Conservation (phyloP, 257 asterid genomes). For the Catharanthus roseus region DNA sequence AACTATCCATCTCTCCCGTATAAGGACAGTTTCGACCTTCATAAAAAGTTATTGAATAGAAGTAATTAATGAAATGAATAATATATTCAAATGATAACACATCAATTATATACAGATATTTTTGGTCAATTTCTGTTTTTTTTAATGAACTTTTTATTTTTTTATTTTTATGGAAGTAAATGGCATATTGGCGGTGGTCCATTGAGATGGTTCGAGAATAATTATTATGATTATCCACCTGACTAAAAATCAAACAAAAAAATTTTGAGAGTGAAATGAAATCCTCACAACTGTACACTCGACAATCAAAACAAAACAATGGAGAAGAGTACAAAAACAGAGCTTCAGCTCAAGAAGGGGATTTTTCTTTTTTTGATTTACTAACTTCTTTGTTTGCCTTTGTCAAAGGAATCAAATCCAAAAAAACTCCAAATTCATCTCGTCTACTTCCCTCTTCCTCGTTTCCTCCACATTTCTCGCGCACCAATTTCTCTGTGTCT, state of each 20-base stretch:
- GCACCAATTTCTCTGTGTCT: constrained; percentile 23
- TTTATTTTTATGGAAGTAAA: too few relatives aligned
- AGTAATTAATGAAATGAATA: too few relatives aligned
- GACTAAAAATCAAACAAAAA: not conserved
- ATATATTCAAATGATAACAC: too few relatives aligned
- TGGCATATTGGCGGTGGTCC: too few relatives aligned
- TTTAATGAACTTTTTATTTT: too few relatives aligned
- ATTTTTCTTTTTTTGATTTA: not conserved
- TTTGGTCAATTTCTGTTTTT: too few relatives aligned
- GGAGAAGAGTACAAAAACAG: not conserved
- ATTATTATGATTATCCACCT: not conserved
- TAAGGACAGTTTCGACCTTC: too few relatives aligned
- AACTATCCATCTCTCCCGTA: too few relatives aligned
- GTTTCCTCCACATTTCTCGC: constrained; percentile 31
- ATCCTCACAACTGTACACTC: not conserved
- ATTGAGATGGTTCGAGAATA: too few relatives aligned
- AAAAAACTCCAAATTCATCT: constrained; percentile 23
- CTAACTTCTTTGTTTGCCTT: constrained; percentile 8
- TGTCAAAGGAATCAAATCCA: constrained; percentile 45
- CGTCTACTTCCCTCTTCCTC: constrained; percentile 28
- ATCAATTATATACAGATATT: too few relatives aligned
- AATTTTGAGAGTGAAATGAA: constrained; percentile 1
- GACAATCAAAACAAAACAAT: not conserved
- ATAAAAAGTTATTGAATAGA: too few relatives aligned
- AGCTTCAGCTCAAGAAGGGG: not conserved